Evolutionary conservation across 768 basidiomycete genomes (phyloP).

Genomic region (Pilatotrama ljubarskyi): DNA sequence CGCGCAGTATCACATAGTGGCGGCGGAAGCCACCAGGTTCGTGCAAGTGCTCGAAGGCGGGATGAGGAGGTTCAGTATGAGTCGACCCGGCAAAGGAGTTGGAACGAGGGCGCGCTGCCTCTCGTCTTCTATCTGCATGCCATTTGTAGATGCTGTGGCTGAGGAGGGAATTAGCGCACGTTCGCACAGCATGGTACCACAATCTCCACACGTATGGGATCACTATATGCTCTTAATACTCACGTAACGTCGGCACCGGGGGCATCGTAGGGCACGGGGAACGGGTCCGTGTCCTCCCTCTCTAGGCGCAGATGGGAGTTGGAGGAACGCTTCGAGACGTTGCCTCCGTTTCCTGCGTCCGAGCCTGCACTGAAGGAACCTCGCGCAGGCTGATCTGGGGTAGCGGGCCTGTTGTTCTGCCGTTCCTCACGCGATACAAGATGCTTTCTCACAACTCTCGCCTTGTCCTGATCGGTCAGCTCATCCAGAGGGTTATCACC

Average conservation of each 20-base stretch:
- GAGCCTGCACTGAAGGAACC: constrained; percentile 30
- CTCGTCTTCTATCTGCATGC: constrained; percentile 72
- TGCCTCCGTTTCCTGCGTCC: constrained; percentile 34
- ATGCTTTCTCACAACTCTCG: constrained; percentile 75
- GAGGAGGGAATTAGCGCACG: constrained; percentile 1
- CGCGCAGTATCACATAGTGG: constrained; percentile 73
- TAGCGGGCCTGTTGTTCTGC: constrained; percentile 20
- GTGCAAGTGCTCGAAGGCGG: constrained; percentile 89
- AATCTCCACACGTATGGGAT: neutral
- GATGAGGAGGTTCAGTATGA: constrained; percentile 50
- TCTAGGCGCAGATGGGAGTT: constrained; percentile 29
- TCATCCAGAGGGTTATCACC: constrained; percentile 49
- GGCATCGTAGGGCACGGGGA: constrained; percentile 87
- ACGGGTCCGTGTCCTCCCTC: constrained; percentile 61
- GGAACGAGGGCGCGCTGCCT: constrained; percentile 61
- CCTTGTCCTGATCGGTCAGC: constrained; percentile 81
- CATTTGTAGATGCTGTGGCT: constrained; percentile 96
- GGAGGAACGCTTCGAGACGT: constrained; percentile 32
- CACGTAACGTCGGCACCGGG: constrained; percentile 92
- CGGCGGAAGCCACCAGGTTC: constrained; percentile 94
- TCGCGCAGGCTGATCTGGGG: constrained; percentile 25
- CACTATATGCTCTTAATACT: constrained; percentile 35
- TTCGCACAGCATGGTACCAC: constrained; percentile 20
- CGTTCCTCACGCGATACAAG: constrained; percentile 75
- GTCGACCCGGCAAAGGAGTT: constrained; percentile 66